Base-by-base conservation (phyloP, 1,284 basidiomycete genomes). In the Moesziomyces globuligerus region DNA sequence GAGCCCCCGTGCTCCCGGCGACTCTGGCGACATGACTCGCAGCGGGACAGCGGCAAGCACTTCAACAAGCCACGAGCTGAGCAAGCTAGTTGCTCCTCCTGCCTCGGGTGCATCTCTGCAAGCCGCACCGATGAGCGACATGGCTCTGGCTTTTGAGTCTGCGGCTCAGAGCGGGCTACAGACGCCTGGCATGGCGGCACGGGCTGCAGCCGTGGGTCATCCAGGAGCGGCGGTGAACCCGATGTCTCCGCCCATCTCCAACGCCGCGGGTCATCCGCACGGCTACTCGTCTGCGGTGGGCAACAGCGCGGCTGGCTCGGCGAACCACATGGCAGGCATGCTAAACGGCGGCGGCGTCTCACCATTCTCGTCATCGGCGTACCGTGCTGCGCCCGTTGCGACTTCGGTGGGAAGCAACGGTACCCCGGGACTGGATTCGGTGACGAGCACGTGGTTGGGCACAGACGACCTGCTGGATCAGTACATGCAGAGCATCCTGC, bases 401-500 rank as follows among this genome's bases (percentile, higher is more conserved):
- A 36, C 36, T 3, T 23, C 53, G 8, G 29, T 45, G 26, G 32
- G 42, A 7, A n/a, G 29, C 29, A 56, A 34, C 42, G 47, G 34
- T 46, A 28, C 45, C 5, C 46, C 67, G 0, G 45, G 48, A 3
- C 17, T 60, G 21, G 60, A 70, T 20, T 45, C 67, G 23, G 45
- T 60, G 15, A 64, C 67, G 13, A 70, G 36, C 39, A 64, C 55
- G 2, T 70, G 67, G 67, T 46, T 70, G 26, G 67, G 67, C 32
- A 70, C 67, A 5, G 67, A 70, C 42, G 67, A 70, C 20, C 45
- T 70, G 38, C 36, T 70, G 41, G 67, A 70, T 18, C 52, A 55
- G 40, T 70, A 70, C 56, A 70, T 70, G 67, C 67, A 70, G 36
- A 70, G 67, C 38, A 70, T 70, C 42, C 24, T 70, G 39, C 67